Conservation (phyloP, 352 stramenopile genomes). For the Pythium vanterpoolii region DNA sequence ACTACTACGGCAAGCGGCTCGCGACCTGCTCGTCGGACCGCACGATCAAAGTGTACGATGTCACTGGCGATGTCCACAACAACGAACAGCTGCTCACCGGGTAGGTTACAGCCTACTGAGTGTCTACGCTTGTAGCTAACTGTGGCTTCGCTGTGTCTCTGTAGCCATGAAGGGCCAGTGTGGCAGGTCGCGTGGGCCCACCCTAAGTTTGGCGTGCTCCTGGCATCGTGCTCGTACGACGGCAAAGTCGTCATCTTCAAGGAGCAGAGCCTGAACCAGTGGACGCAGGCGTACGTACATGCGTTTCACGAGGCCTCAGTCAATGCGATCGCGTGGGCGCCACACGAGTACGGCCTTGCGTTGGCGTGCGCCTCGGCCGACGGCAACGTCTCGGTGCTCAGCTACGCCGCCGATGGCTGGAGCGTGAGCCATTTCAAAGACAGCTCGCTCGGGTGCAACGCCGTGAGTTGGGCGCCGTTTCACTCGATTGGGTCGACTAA, state of each 20-base stretch:
- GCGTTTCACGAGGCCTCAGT: constrained; percentile 88
- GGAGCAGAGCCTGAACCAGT: constrained; percentile 92
- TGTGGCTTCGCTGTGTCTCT: background rate
- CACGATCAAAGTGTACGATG: constrained; percentile 97
- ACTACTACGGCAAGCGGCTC: constrained; percentile 99
- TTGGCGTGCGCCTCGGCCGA: constrained; percentile 94
- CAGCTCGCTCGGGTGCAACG: constrained; percentile 95
- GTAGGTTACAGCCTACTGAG: constrained; percentile 27
- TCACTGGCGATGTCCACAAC: constrained; percentile 89
- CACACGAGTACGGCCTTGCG: constrained; percentile 95
- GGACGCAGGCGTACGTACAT: constrained; percentile 91
- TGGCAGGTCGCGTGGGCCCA: constrained; percentile 99
- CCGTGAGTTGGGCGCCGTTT: constrained; percentile 95
- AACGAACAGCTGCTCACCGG: constrained; percentile 85
- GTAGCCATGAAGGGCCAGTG: constrained; percentile 94
- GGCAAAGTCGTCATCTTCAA: constrained; percentile 96
- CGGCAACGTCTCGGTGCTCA: constrained; percentile 91
- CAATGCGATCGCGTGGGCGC: constrained; percentile 96
- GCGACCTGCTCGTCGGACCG: constrained; percentile 98
- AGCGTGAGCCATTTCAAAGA: constrained; percentile 92
- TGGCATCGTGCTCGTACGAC: constrained; percentile 98
- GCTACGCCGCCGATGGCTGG: constrained; percentile 86
- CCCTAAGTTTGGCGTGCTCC: constrained; percentile 95
- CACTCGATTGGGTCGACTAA: constrained; percentile 54
- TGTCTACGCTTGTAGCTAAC: background rate